Base-by-base conservation (phyloP, 768 basidiomycete genomes). In the Sarcodon aspratus region DNA sequence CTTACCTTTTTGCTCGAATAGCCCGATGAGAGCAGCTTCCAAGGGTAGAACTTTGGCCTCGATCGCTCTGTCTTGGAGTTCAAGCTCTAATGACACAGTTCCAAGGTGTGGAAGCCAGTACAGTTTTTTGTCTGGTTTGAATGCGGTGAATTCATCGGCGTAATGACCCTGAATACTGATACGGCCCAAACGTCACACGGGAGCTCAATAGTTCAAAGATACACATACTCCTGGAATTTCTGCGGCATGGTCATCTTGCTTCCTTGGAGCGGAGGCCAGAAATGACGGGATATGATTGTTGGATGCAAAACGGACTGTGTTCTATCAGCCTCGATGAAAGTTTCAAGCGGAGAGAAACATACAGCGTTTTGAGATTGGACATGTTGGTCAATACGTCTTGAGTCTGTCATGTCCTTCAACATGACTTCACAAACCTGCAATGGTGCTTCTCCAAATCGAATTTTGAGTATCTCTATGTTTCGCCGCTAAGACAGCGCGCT, bases 361-460 rank as follows among this genome's bases (percentile, higher is more conserved):
- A 91, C 90, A 44, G 68, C 51, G 45, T 73, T 73, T 59, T 87
- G 80, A 0, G 80, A 73, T 55, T 95, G 90, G 1, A 98, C 78
- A 61, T 86, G 85, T n/a, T 79, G 78, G 61, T 98, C 89, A 45
- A 85, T 86, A 33, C 91, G 78, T 58, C 81, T 84, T 36, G 95
- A 96, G 63, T 98, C 93, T 3, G 90, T 85, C 80, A 98, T 87
- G 62, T 99, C 96, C 59, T 82, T 88, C 60, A 98, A 69, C 96
- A 99, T 98, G 48, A 99, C 93, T 61, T 98, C 95, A 69, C 94
- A 97, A 6, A 92, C 87, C 62, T 96, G 92, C 49, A 99, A 65
- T 2, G 92, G 82, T 1, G 82, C 74, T 58, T 98, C 96, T 17
- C 96, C 96, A 58, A 99, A 99, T 3, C 96, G 84, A 48, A 94